Evolutionary conservation across 2,329 filamentous ascomycete species (phyloP).

Genomic region (Nothopassalora personata): DNA sequence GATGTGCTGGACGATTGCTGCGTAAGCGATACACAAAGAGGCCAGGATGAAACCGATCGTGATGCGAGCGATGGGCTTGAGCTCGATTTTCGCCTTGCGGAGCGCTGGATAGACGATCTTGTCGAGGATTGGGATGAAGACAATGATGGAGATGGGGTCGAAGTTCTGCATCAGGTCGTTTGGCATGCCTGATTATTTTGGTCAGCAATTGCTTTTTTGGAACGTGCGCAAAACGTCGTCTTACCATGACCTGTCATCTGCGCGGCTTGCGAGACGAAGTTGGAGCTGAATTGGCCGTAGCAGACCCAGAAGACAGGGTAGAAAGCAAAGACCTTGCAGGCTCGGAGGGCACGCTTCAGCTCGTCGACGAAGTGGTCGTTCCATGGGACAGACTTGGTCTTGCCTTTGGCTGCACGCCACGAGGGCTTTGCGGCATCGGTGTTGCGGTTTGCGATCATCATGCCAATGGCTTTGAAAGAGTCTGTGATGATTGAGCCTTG

Average conservation of each 20-base stretch:
- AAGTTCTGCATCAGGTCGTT: constrained; percentile 48
- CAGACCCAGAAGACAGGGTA: constrained; percentile 44
- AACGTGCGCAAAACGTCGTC: constrained; percentile 26
- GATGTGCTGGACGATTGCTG: constrained; percentile 52
- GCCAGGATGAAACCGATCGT: constrained; percentile 50
- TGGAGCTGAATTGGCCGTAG: constrained; percentile 38
- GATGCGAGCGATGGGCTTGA: constrained; percentile 50
- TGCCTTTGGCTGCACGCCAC: constrained; percentile 52
- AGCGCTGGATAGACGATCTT: constrained; percentile 43
- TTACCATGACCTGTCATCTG: constrained; percentile 43
- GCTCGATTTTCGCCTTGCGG: constrained; percentile 37
- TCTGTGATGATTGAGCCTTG: constrained; percentile 62
- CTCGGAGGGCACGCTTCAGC: constrained; percentile 59
- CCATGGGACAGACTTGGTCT: constrained; percentile 49
- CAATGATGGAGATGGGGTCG: constrained; percentile 42
- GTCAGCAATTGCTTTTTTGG: no score
- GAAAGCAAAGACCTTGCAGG: constrained; percentile 63
- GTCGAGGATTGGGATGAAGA: constrained; percentile 45
- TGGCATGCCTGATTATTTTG: constrained; percentile 35
- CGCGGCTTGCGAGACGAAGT: constrained; percentile 45
- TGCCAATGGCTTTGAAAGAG: constrained; percentile 58
- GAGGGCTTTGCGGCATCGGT: constrained; percentile 62
- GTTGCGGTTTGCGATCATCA: constrained; percentile 49
- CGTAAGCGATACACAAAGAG: constrained; percentile 50
- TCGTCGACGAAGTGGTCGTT: constrained; percentile 68